Evolutionary conservation across 306 rosid species (phyloP), one percentile per base, ranked within the genome.

Genomic region (Cucumis cinereus): DNA sequence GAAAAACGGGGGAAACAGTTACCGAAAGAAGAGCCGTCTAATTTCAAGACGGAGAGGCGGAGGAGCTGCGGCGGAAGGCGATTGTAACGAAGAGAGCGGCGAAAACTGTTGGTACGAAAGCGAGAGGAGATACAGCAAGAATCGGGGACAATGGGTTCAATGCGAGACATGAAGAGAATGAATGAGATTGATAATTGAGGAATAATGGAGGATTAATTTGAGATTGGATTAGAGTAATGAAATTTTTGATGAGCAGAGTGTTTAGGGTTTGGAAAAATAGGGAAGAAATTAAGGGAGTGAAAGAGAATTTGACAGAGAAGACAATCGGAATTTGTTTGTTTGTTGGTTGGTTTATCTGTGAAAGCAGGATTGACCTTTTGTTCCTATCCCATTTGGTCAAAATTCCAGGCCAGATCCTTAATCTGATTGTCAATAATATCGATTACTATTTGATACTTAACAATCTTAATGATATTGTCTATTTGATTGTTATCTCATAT

Each of bases 1-100:
- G 35, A 30, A 2, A 16, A 15, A 14, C 40, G 38, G 23, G 53
- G 54, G 8, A 14, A 19, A 10, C 8, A 41, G 8, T 59, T 87
- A 87, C 87, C 89, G 19, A 87, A 87, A 72, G 72, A 75, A 72
- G 91, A 83, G 56, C 85, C 89, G 40, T 87, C 91, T 84, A 87
- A 77, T 81, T 83, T 87, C 62, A 80, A 61, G 17, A 85, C 83
- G 7, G 82, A 83, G 74, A 85, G 87, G 10, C n/a, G 78, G 57
- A 85, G 84, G 43, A 67, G 82, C 77, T 77, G 79, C 17, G 58
- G 86, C 50, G 89, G 89, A 22, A 87, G 82, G 80, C 52, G 68
- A 9, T 38, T 59, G 79, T 85, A 87, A 3, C 78, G n/a, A 49
- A 49, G 7, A 49, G 19, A 3, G 70, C 67, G 75, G 70, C 85